Base-by-base conservation (phyloP, 176 grass and related monocot species). In the Olyra latifolia region DNA sequence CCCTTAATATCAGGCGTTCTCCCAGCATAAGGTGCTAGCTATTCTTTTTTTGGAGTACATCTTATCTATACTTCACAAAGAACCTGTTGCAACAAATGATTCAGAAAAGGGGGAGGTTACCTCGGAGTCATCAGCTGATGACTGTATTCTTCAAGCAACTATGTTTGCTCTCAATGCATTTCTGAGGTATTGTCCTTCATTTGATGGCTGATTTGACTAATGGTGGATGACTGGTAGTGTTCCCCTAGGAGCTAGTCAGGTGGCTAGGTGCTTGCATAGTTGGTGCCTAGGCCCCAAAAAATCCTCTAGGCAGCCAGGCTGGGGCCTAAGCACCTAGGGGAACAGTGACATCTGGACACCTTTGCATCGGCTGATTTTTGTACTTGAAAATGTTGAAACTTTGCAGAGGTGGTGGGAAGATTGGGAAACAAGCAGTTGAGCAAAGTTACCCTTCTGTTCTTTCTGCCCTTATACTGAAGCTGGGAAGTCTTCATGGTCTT, bases 121-220 rank as follows among this genome's bases (percentile, higher is more conserved):
- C 65, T 85, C 53, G 20, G 95, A 98, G 74, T 79, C 75, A 84
- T 92, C 88, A 65, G 79, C 80, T 69, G 92, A 94, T 52, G 83
- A 91, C 70, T 88, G 86, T 69, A 83, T 90, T 87, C 74, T 92
- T 76, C 92, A 94, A 91, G 95, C 92, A 85, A 89, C 95, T 75
- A 88, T 88, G 83, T 91, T 98, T 87, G 92, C 92, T 83, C 84
- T 98, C 42, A 98, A 87, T 89, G 89, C 92, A 72, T 98, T 98
- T 88, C 66, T 98, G 64, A 98, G 95, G 95, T 98, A 75, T 57
- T 65, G 24, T 7, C 49, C 60, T 65, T 8, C 69, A 82, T 79
- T 78, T 82, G 49, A 63, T 88, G 60, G 41, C 62, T 68, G 35
- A 79, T 7, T 57, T 71, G 13, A 56, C 10, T 64, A 69, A 48